Evolutionary conservation across 352 stramenopile species (phyloP).

Genomic region (Globisporangium camurandrum): DNA sequence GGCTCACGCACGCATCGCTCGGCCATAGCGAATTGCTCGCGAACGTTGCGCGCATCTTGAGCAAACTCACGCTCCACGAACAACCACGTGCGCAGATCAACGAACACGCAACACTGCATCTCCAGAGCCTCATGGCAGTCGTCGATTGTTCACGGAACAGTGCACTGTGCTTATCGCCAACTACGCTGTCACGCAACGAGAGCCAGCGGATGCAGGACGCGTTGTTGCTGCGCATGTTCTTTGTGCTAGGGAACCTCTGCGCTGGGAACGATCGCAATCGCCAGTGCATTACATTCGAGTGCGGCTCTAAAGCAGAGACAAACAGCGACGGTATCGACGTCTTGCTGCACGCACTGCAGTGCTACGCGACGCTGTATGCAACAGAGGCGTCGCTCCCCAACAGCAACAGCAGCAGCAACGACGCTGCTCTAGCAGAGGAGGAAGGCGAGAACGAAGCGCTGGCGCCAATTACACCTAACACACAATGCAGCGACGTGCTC

Average conservation of each 20-base stretch:
- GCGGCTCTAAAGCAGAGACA: too few species aligned
- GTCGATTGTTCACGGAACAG: conserved; percentile 31
- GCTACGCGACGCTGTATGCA: conserved; percentile 35
- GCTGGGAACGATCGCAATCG: conserved; percentile 79
- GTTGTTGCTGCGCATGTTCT: conserved; percentile 70
- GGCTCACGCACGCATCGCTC: conserved; percentile 28
- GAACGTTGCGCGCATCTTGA: conserved; percentile 70
- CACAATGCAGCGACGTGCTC: conserved; percentile 47
- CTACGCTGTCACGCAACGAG: conserved; percentile 18
- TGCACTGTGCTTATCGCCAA: conserved; percentile 23
- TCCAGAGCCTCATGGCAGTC: conserved; percentile 41
- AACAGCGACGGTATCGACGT: conserved; percentile 18
- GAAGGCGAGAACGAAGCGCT: too few species aligned
- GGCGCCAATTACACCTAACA: conserved; percentile 9
- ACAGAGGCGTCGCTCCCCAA: neutral
- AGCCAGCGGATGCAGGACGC: conserved; percentile 26
- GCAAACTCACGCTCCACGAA: conserved; percentile 79
- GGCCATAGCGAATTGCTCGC: conserved; percentile 65
- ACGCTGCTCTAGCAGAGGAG: too few species aligned
- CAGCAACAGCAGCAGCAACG: neutral
- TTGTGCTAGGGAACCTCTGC: conserved; percentile 83
- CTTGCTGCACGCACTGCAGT: conserved; percentile 36
- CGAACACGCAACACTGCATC: conserved; percentile 17
- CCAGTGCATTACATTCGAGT: conserved; percentile 24
- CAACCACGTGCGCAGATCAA: conserved; percentile 64